These are phyloP conservation scores for Eutreptiella sp. DNA, from an alignment of 208 protist species.

Conservation along the genomic window DNA sequence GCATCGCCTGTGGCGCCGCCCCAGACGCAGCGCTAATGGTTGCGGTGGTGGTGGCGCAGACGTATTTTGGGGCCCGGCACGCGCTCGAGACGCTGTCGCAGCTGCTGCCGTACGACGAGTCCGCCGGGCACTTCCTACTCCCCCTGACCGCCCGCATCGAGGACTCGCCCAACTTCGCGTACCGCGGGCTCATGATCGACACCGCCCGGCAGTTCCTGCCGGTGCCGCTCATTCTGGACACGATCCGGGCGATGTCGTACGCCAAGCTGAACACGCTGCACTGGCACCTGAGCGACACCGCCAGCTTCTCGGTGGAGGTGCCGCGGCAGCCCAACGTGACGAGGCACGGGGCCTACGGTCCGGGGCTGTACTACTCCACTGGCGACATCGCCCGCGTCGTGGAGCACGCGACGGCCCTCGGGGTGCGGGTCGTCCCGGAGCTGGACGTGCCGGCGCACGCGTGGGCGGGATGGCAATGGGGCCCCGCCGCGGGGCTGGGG, in stretches of 20 bases:
- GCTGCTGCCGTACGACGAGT: constrained; percentile 30
- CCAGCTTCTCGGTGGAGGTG: constrained; percentile 41
- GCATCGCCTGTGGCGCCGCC: too few relatives aligned
- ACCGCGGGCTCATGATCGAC: constrained; percentile 52
- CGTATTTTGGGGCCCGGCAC: constrained; percentile 37
- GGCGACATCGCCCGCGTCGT: constrained; percentile 18
- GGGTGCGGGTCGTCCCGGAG: constrained; percentile 33
- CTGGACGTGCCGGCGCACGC: constrained; percentile 20
- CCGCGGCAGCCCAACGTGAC: constrained; percentile 12
- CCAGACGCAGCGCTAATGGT: too few relatives aligned
- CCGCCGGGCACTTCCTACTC: neutral
- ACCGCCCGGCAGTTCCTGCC: constrained; percentile 40
- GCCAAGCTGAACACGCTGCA: constrained; percentile 46
- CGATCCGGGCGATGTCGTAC: constrained; percentile 35
- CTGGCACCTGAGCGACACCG: constrained; percentile 40
- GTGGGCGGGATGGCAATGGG: constrained; percentile 8
- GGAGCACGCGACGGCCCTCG: constrained; percentile 16
- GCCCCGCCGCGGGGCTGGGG: neutral
- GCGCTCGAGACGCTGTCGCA: constrained; percentile 48
- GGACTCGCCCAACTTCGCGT: constrained; percentile 42
- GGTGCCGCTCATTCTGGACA: constrained; percentile 19
- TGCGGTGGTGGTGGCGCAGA: too few relatives aligned
- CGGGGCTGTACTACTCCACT: constrained; percentile 1
- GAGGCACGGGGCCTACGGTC: constrained; percentile 15
- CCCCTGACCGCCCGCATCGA: constrained; percentile 5